Evolutionary conservation across 257 asterid genomes (phyloP).

Genomic region (Forsythia viridissima): DNA sequence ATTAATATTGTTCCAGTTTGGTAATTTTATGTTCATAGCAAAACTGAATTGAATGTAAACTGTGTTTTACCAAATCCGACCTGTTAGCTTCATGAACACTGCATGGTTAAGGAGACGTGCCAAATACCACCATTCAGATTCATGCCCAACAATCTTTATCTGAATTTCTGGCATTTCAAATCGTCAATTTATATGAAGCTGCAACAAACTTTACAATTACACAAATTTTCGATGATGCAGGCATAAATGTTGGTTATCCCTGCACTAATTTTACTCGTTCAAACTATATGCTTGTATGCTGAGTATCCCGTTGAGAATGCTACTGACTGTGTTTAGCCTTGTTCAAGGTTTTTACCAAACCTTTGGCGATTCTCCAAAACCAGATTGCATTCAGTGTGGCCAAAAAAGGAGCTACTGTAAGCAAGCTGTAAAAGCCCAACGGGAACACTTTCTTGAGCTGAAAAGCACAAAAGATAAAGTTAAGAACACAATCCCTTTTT

Average conservation of each 20-base stretch:
- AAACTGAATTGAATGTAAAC: background rate
- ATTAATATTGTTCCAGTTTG: background rate
- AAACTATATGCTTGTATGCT: background rate
- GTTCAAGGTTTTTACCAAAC: slow-evolving; percentile 72
- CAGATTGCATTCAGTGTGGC: slow-evolving; percentile 67
- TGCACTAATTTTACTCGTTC: background rate
- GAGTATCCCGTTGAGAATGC: background rate
- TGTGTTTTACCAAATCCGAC: background rate
- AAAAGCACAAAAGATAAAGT: slow-evolving; percentile 18
- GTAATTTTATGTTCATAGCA: background rate
- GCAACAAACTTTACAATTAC: background rate
- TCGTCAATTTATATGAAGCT: background rate
- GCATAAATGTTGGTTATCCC: background rate
- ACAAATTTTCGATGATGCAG: background rate
- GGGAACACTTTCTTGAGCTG: slow-evolving; percentile 68
- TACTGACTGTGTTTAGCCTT: slow-evolving; percentile 57
- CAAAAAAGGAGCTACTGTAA: slow-evolving; percentile 58
- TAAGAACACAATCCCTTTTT: background rate
- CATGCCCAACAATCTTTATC: background rate
- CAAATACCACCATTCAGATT: background rate
- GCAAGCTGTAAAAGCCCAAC: slow-evolving; percentile 73
- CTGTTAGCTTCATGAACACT: background rate
- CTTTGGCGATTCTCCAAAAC: slow-evolving; percentile 85
- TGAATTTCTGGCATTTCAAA: background rate
- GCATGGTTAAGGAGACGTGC: background rate